Conservation (phyloP, 352 stramenopile genomes). For the Globisporangium barbulae region DNA sequence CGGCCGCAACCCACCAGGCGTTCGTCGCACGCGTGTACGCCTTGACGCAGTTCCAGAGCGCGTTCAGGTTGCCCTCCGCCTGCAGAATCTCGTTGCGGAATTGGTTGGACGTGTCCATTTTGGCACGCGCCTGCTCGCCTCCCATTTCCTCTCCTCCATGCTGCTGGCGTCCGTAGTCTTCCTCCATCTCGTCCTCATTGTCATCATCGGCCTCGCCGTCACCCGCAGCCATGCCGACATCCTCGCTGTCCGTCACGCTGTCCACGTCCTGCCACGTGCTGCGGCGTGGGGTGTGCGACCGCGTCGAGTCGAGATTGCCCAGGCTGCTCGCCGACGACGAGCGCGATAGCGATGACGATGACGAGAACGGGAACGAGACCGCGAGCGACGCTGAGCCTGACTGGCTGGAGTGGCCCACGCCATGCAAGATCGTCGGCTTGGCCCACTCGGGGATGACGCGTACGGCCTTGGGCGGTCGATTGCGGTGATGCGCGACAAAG, state of each 20-base stretch:
- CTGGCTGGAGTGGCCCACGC: constrained; percentile 6
- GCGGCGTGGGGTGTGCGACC: constrained; percentile 7
- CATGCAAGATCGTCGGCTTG: constrained; percentile 29
- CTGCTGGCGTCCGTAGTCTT: neutral
- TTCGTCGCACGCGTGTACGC: constrained; percentile 60
- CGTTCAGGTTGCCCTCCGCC: constrained; percentile 64
- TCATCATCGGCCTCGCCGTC: constrained; percentile 28
- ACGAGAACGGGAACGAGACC: constrained; percentile 10
- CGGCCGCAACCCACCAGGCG: constrained; percentile 51
- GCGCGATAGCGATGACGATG: constrained; percentile 10
- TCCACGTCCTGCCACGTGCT: constrained; percentile 53
- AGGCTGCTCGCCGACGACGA: constrained; percentile 19
- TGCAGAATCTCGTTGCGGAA: constrained; percentile 79
- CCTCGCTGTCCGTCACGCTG: constrained; percentile 60
- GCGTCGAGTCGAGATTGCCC: constrained; percentile 13
- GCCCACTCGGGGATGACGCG: constrained; percentile 59
- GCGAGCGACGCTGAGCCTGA: neutral
- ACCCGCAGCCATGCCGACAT: constrained; percentile 28
- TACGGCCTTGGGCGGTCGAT: constrained; percentile 52
- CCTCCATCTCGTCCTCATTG: constrained; percentile 14
- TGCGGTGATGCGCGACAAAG: constrained; percentile 66
- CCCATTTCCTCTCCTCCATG: neutral
- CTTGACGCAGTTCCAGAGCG: constrained; percentile 71
- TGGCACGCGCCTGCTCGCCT: neutral
- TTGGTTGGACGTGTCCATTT: constrained; percentile 29